Conservation (phyloP, 495 filamentous ascomycete species). For the Talaromyces proteolyticus region DNA sequence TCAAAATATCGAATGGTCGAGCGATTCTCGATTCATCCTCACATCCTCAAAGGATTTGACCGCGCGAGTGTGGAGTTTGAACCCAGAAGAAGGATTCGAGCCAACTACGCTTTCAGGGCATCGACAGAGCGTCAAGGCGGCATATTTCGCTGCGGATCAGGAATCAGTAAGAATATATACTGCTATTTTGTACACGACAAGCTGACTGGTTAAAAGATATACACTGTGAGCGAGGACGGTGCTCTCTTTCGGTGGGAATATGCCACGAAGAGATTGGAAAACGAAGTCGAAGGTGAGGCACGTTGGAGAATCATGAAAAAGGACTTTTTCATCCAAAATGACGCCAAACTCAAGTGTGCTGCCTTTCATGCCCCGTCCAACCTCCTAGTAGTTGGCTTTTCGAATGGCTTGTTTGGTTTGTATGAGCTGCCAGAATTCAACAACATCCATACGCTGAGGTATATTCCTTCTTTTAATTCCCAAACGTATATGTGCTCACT, state of each 20-base stretch:
- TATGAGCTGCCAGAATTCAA: constrained; percentile 98
- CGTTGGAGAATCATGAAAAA: constrained; percentile 83
- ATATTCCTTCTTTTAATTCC: constrained; percentile 5
- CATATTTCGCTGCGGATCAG: constrained; percentile 91
- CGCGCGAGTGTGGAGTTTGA: constrained; percentile 86
- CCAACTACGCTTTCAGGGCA: constrained; percentile 89
- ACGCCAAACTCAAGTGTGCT: constrained; percentile 81
- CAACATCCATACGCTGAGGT: constrained; percentile 79
- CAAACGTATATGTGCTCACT: constrained; percentile 16
- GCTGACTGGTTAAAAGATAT: constrained; percentile 63
- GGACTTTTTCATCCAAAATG: constrained; percentile 89
- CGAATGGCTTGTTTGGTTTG: constrained; percentile 84
- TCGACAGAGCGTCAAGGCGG: constrained; percentile 75
- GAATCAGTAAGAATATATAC: constrained; percentile 48
- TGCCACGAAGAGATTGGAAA: constrained; percentile 30
- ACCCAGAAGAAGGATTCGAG: constrained; percentile 79
- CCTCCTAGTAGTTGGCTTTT: constrained; percentile 87
- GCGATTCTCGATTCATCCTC: constrained; percentile 90
- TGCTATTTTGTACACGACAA: constrained; percentile 41
- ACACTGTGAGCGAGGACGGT: constrained; percentile 64
- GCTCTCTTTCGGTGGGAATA: constrained; percentile 64
- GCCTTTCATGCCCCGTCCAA: constrained; percentile 82
- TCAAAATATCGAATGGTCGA: constrained; percentile 84
- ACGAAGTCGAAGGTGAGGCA: constrained; percentile 32
- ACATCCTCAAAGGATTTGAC: constrained; percentile 89